Percentiles rank a stretch among this genome's conserved stretches.
These are phyloP conservation scores for Tulasnella sp. DNA, from an alignment of 768 basidiomycete species.

Conservation along the genomic window DNA sequence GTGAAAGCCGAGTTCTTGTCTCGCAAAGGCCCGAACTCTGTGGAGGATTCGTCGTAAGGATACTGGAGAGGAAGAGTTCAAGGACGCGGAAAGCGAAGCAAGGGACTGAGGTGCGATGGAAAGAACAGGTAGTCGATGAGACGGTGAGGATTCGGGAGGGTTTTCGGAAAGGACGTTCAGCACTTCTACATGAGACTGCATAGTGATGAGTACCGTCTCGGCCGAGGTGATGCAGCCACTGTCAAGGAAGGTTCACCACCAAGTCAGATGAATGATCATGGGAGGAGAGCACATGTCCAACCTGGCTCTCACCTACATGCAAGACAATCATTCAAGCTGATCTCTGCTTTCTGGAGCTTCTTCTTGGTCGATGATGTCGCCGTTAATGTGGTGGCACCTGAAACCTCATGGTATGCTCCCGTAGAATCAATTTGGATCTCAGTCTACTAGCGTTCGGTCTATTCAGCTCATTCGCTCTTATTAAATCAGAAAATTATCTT, in stretches of 20 bases:
- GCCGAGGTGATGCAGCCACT: slow-evolving; percentile 99
- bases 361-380: slow-evolving; percentile 19
- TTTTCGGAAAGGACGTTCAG: slow-evolving; percentile 63
- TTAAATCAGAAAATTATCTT: not conserved
- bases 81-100: slow-evolving; percentile 63
- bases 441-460: slow-evolving; percentile 43
- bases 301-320: slow-evolving; percentile 73
- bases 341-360: slow-evolving; percentile 87
- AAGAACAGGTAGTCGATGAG: slow-evolving; percentile 51
- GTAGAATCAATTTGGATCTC: slow-evolving; percentile 81
- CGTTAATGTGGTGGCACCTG: slow-evolving; percentile 7
- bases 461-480: slow-evolving; percentile 13
- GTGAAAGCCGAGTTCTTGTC: slow-evolving; percentile 56
- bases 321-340: slow-evolving; percentile 93
- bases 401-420: slow-evolving; percentile 82
- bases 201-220: slow-evolving; percentile 90
- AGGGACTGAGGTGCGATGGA: slow-evolving; percentile 87
- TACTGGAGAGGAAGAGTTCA: slow-evolving; percentile 40
- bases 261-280: not conserved
- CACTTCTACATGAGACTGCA: slow-evolving; percentile 92
- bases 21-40: slow-evolving; percentile 62
- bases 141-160: slow-evolving; percentile 30
- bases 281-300: slow-evolving; percentile 11
- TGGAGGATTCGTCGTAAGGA: slow-evolving; percentile 53
- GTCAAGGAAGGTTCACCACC: slow-evolving; percentile 1